Evolutionary conservation across 169 alveolate species (phyloP).

Genomic region (Plasmodium malariae): DNA sequence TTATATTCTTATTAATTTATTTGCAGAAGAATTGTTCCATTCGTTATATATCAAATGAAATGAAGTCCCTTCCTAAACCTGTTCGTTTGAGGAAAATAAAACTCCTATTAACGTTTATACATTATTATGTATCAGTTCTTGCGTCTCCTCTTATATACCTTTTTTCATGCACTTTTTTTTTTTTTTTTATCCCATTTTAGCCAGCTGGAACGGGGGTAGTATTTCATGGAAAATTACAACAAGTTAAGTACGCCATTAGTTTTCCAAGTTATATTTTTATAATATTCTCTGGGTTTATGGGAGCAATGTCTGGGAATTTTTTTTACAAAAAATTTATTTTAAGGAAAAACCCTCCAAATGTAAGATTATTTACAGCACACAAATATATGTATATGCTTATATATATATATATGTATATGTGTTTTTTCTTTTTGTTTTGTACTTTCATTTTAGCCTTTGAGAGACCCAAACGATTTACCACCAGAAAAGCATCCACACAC

Average conservation of each 20-base stretch:
- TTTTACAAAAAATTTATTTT: constrained; percentile 81
- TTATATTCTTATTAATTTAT: not conserved
- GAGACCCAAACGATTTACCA: constrained; percentile 66
- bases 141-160: not conserved
- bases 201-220: constrained; percentile 88
- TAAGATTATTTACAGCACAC: constrained; percentile 23
- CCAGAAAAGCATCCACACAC: constrained; percentile 75
- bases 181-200: constrained; percentile 35
- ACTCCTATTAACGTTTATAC: not conserved
- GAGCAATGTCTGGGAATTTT: constrained; percentile 85
- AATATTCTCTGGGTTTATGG: constrained; percentile 84
- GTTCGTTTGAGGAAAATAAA: constrained; percentile 3
- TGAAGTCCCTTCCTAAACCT: constrained; percentile 75
- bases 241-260: constrained; percentile 80
- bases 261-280: constrained; percentile 83
- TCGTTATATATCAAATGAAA: constrained; percentile 46
- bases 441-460: constrained; percentile 44
- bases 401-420: not conserved
- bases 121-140: not conserved
- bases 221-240: constrained; percentile 80
- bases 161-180: not conserved
- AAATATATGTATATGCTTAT: not conserved
- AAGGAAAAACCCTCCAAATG: constrained; percentile 86
- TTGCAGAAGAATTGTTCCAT: constrained; percentile 39
- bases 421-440: not conserved